A percentile compares a stretch with the other conserved stretches of the same genome.
Evolutionary conservation across 306 rosid species (phyloP).

Genomic region (Vigna nakashimae): DNA sequence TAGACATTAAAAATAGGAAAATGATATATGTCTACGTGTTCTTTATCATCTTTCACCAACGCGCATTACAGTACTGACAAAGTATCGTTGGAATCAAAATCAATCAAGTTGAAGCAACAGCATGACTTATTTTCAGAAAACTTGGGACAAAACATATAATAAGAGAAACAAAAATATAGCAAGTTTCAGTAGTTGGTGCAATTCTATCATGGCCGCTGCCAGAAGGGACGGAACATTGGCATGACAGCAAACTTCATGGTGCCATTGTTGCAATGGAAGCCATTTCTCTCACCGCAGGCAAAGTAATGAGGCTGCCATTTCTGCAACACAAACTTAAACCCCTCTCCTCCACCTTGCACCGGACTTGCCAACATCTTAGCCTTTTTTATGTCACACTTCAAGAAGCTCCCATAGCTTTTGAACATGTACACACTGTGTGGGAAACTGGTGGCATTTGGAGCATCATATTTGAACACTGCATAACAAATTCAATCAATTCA

Average conservation of each 20-base stretch:
- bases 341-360: constrained; percentile 64
- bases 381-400: constrained; percentile 58
- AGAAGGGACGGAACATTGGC: constrained; percentile 57
- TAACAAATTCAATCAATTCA: not conserved
- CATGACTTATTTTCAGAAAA: too few species aligned
- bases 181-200: not conserved
- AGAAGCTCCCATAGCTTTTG: constrained; percentile 50
- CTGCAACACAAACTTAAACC: constrained; percentile 61
- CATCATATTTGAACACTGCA: constrained; percentile 76
- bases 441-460: constrained; percentile 53
- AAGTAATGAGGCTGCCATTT: constrained; percentile 69
- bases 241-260: constrained; percentile 66
- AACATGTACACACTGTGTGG: constrained; percentile 76
- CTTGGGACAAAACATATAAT: too few species aligned
- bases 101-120: too few species aligned
- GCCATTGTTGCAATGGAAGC: constrained; percentile 69
- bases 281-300: constrained; percentile 65
- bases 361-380: constrained; percentile 52
- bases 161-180: not conserved
- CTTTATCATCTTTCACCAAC: too few species aligned
- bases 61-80: too few species aligned
- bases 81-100: too few species aligned
- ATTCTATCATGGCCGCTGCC: constrained; percentile 38
- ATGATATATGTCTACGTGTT: too few species aligned
- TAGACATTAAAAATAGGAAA: too few species aligned